Conservation (phyloP, 2,329 filamentous ascomycete genomes). For the Ophiosphaerella narmari region DNA sequence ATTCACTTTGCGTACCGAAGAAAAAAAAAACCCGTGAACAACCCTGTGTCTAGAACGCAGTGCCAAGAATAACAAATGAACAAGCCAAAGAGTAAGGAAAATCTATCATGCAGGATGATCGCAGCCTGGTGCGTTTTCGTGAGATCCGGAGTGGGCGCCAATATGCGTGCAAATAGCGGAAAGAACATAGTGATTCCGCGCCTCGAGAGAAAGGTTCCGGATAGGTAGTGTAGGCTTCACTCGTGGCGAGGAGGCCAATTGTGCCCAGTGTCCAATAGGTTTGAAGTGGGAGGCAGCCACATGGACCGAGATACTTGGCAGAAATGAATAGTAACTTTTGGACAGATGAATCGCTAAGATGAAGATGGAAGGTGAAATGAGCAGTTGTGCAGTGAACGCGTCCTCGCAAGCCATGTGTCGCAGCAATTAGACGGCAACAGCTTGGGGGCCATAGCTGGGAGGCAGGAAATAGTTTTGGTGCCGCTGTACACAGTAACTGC, state of each 20-base stretch:
- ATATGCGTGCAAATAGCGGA: constrained; percentile 44
- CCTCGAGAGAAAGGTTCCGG: constrained; percentile 20
- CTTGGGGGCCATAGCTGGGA: constrained; percentile 45
- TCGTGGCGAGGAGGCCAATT: constrained; percentile 23
- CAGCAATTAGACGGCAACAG: constrained; percentile 37
- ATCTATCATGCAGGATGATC: constrained; percentile 48
- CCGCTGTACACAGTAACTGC: constrained; percentile 44
- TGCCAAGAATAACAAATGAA: constrained; percentile 30
- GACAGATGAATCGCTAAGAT: constrained; percentile 40
- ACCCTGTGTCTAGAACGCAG: constrained; percentile 39
- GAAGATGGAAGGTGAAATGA: constrained; percentile 28
- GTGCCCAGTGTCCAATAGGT: constrained; percentile 25
- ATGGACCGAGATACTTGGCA: constrained; percentile 13
- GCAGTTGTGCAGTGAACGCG: constrained; percentile 20
- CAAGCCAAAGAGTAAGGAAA: constrained; percentile 31
- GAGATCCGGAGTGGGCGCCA: constrained; percentile 40
- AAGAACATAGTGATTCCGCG: constrained; percentile 31
- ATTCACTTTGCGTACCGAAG: constrained; percentile 40
- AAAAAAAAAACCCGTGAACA: constrained; percentile 25
- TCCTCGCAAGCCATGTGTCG: not conserved
- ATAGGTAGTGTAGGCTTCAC: constrained; percentile 21
- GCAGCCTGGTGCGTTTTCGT: constrained; percentile 43
- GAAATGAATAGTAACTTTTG: constrained; percentile 36
- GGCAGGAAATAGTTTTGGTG: constrained; percentile 48
- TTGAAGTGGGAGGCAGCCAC: constrained; percentile 6